These are phyloP conservation scores for Geotrichum bryndzae DNA, from an alignment of 1,139 yeast species.

Conservation along the genomic window DNA sequence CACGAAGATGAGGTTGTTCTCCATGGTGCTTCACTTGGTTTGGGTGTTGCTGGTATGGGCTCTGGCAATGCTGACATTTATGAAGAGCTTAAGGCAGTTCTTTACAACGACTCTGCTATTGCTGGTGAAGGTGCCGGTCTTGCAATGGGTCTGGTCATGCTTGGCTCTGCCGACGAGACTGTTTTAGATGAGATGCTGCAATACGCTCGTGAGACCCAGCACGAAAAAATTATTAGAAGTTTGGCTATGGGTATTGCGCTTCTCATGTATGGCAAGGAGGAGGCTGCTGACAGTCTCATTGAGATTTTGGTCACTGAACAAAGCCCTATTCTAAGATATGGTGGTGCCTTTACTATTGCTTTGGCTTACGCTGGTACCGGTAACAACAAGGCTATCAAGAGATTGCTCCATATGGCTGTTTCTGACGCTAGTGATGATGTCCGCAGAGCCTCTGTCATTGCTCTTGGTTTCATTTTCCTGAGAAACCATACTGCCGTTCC, in stretches of 20 bases:
- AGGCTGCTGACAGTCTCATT: constrained; percentile 68
- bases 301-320: constrained; percentile 65
- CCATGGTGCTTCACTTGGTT: constrained; percentile 95
- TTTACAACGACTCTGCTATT: constrained; percentile 86
- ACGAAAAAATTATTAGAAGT: constrained; percentile 90
- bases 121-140: constrained; percentile 97
- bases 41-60: constrained; percentile 97
- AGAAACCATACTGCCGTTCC: constrained; percentile 94
- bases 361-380: constrained; percentile 97
- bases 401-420: constrained; percentile 85
- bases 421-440: constrained; percentile 96
- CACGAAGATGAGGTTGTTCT: constrained; percentile 79
- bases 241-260: constrained; percentile 85
- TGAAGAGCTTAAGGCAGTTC: constrained; percentile 76
- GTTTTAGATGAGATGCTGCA: constrained; percentile 80
- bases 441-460: constrained; percentile 90
- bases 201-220: constrained; percentile 93
- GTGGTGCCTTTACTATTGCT: constrained; percentile 92
- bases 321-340: constrained; percentile 82
- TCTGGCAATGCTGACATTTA: constrained; percentile 67
- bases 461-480: constrained; percentile 86
- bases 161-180: constrained; percentile 77
- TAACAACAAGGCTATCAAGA: constrained; percentile 77
- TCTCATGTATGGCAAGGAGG: constrained; percentile 80
- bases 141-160: constrained; percentile 93